Base-by-base conservation (phyloP, 139 green algal species). In the Chlamydomonas sp. region DNA sequence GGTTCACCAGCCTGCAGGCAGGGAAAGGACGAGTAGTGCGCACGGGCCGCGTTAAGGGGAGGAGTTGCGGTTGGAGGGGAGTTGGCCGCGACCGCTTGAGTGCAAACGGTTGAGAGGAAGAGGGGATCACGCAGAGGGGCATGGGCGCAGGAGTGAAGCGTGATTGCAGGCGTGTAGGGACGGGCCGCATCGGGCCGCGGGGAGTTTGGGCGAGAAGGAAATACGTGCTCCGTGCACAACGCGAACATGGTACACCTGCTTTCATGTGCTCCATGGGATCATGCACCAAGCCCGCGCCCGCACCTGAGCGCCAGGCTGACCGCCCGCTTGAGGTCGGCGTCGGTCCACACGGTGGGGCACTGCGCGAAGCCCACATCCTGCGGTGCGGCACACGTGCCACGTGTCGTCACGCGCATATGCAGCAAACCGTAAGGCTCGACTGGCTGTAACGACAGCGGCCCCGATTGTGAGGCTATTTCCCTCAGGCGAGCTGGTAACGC, bases 291-390 rank as follows among this genome's bases (percentile, higher is more conserved):
- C 63, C 76, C 77, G 75, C 31, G 17, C 6, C 17, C 61, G 78
- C 63, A 91, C 88, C 66, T 82, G 14, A 86, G 69, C 9, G 88
- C 88, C 71, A 86, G 15, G 5, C 31, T 57, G 7, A 91, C 49
- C 1, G 88, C 88, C 4, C 77, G 63, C 16, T 84, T 79, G 2
- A 81, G 77, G 16, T 89, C 88, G 14, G 77, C 64, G 2, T 89
- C 83, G 9, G 74, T 64, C 83, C 88, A 91, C 59, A 91, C 83
- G 31, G 68, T 69, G 31, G 88, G 83, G 5, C 71, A 74, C 71
- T 75, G 71, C 58, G 57, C 59, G 66, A 91, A 91, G 57, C 88
- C 88, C 18, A 63, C 76, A 0, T 72, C 72, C 88, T 89, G 60
- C 14, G 61, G 9, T 49, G 12, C 57, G 58, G 16, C 61, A 57